Evolutionary conservation across 164 flowering plant species (phyloP).

Genomic region (Vitis cinerea): DNA sequence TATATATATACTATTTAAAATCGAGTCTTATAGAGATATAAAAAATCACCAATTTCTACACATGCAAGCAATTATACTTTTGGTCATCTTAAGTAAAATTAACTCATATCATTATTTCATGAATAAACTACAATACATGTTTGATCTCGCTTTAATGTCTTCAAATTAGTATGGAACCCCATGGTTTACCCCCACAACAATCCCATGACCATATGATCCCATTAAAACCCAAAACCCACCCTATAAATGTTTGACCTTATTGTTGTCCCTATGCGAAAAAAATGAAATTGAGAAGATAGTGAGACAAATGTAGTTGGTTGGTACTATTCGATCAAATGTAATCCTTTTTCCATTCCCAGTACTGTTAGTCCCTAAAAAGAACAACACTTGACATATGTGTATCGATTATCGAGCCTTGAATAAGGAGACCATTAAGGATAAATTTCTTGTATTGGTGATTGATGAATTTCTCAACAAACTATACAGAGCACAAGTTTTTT

Average conservation of each 20-base stretch:
- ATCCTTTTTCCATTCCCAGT: neutral
- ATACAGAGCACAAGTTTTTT: neutral
- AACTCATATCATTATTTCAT: too few species aligned
- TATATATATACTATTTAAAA: too few species aligned
- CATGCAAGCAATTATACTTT: too few species aligned
- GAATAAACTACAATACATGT: too few species aligned
- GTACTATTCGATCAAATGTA: neutral
- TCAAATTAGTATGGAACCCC: too few species aligned
- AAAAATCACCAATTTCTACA: too few species aligned
- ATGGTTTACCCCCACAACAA: too few species aligned
- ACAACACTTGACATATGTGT: slow-evolving; percentile 1
- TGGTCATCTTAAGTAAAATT: too few species aligned
- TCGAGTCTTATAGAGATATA: too few species aligned
- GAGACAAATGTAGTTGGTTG: neutral
- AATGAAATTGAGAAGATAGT: neutral
- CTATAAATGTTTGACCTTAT: neutral
- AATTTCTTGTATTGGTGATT: neutral
- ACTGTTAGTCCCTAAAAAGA: neutral
- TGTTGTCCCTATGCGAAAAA: neutral
- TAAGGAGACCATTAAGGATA: neutral
- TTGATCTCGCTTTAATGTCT: too few species aligned
- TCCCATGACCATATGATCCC: too few species aligned
- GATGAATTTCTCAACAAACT: slow-evolving; percentile 11
- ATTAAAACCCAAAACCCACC: neutral
- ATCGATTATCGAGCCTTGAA: neutral